These are phyloP conservation scores for Cucurbita ficifolia DNA, from an alignment of 306 rosid species.

Conservation along the genomic window DNA sequence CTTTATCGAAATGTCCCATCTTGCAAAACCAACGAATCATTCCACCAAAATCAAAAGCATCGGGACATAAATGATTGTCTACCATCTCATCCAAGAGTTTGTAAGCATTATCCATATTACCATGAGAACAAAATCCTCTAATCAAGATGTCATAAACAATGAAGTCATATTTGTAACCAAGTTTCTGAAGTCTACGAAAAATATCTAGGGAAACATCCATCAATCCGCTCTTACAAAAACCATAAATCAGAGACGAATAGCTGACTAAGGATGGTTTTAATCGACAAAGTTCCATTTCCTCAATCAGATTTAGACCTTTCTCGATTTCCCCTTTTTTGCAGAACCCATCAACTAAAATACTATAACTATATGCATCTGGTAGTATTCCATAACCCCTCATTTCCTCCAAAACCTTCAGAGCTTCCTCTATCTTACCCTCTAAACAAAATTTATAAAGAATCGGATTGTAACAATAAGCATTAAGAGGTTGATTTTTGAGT, in stretches of 20 bases:
- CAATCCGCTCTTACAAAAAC: constrained; percentile 30
- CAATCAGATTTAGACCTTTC: constrained; percentile 20
- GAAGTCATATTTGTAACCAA: constrained; percentile 30
- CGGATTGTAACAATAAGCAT: constrained; percentile 38
- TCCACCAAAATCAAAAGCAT: constrained; percentile 16
- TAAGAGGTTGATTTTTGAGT: constrained; percentile 23
- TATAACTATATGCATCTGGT: constrained; percentile 52
- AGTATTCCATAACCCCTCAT: constrained; percentile 30
- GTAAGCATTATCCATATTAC: constrained; percentile 30
- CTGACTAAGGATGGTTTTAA: constrained; percentile 38
- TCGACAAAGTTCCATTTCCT: constrained; percentile 25
- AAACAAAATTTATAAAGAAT: constrained; percentile 32
- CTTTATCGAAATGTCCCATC: constrained; percentile 21
- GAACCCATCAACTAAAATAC: constrained; percentile 40
- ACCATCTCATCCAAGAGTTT: constrained; percentile 36
- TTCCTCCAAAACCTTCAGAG: constrained; percentile 32
- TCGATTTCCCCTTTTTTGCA: constrained; percentile 29
- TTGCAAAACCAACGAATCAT: constrained; percentile 33
- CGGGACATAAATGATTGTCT: constrained; percentile 20
- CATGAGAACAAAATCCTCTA: constrained; percentile 29
- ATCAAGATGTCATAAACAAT: constrained; percentile 32
- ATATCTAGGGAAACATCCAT: constrained; percentile 15
- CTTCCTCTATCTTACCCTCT: constrained; percentile 23
- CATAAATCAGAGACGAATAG: constrained; percentile 36
- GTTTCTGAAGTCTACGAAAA: constrained; percentile 17